Conservation (phyloP, 148 eudicot species). For the Camellia japonica region DNA sequence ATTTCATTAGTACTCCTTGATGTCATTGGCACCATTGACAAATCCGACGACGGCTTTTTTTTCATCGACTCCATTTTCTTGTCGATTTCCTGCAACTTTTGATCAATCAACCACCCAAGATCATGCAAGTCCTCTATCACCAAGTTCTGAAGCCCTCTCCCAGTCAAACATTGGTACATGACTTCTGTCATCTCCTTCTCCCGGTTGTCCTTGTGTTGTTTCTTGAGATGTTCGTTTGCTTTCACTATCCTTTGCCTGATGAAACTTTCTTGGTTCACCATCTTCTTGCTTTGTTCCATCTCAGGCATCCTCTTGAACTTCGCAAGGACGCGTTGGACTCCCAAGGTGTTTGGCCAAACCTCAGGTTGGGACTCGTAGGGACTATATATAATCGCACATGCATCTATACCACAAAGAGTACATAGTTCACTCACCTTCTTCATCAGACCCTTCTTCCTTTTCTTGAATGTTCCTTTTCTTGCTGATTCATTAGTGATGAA, state of each 20-base stretch:
- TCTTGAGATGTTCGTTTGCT: constrained; percentile 33
- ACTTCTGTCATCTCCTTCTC: constrained; percentile 42
- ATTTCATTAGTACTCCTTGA: no score
- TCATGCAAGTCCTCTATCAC: no score
- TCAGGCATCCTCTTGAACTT: constrained; percentile 40
- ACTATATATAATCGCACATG: constrained; percentile 64
- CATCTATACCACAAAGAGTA: constrained; percentile 71
- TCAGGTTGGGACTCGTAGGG: constrained; percentile 59
- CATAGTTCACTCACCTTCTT: constrained; percentile 67
- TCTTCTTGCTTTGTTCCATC: constrained; percentile 55
- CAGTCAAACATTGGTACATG: constrained; percentile 38
- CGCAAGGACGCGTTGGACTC: constrained; percentile 40
- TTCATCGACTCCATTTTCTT: no score
- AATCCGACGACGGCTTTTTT: no score
- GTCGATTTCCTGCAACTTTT: constrained; percentile 35
- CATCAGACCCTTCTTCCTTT: constrained; percentile 67
- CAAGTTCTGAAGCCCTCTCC: neutral
- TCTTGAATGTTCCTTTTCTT: constrained; percentile 73
- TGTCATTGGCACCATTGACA: no score
- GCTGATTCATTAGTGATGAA: constrained; percentile 58
- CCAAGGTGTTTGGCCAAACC: constrained; percentile 50
- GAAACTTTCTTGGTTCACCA: constrained; percentile 58
- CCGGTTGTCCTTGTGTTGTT: constrained; percentile 34
- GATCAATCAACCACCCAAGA: neutral
- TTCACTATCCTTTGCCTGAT: constrained; percentile 43